Base-by-base conservation (phyloP, 1,284 basidiomycete species). In the Leccinum fallax region DNA sequence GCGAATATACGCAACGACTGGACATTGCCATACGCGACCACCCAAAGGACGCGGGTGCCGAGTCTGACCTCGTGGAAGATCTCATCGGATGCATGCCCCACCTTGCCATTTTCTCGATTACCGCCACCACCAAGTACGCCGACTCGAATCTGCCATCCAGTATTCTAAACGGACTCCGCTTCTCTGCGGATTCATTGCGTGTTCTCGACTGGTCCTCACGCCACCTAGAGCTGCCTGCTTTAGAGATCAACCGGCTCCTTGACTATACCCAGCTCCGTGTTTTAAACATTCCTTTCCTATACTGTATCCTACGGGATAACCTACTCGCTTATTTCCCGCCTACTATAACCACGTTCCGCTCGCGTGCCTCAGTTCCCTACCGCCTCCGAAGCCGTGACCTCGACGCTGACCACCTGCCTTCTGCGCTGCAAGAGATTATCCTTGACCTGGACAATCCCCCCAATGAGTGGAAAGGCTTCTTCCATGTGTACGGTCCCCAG, bases 11-110 rank as follows among this genome's bases (percentile, higher is more conserved):
- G 19, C 43, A 46, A 46, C 46, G 19, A 48, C 19, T 48, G 46
- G 19, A 21, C 61, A 61, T 79, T 24, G 71, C 65, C 11, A 63
- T 77, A n/a, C 73, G 74, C 32, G 72, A 77, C 30, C 63, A 55
- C 1, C 2, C 21, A 11, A 10, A 53, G 4, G 34, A 59, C 4
- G 13, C 24, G 10, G 21, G 40, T 7, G 32, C 26, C 11, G 43
- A 46, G 10, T 46, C 19, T 46, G 10, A 7, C 19, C 43, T 46
- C 10, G 3, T 21, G 43, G 19, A 46, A 19, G 43, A 4, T 21
- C 66, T 77, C 52, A 62, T 77, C 51, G 19, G 49, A 28, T 64
- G 54, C 52, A 69, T 78, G 62, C 67, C 70, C 2, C 66, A 69
- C 57, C 69, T 48, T 21, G n/a, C 19, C 16, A 48, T 48, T 6